Percentiles rank a stretch among this genome's conserved stretches.
These are phyloP conservation scores for Colletotrichum scovillei DNA, from an alignment of 2,329 filamentous ascomycete genomes.

Conservation along the genomic window DNA sequence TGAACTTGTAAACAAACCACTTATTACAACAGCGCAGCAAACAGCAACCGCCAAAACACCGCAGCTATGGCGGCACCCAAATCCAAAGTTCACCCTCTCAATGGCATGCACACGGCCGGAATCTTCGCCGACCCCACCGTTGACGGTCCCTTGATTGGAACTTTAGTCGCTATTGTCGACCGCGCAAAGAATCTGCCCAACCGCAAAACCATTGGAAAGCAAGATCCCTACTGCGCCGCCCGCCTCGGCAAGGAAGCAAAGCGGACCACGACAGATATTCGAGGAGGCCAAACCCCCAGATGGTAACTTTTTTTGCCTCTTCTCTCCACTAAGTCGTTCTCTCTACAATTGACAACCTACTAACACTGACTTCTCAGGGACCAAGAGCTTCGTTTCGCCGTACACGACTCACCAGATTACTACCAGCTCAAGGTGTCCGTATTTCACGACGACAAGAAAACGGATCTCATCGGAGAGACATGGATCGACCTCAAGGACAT, in stretches of 20 bases:
- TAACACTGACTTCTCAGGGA: slow-evolving; percentile 71
- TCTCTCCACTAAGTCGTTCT: background rate
- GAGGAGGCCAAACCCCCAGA: slow-evolving; percentile 93
- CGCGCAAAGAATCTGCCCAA: slow-evolving; percentile 97
- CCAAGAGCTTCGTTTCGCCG: slow-evolving; percentile 93
- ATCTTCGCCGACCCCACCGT: slow-evolving; percentile 95
- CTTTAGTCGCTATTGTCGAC: slow-evolving; percentile 91
- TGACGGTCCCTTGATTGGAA: slow-evolving; percentile 93
- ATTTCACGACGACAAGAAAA: slow-evolving; percentile 99
- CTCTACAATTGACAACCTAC: background rate
- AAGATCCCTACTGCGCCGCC: slow-evolving; percentile 96
- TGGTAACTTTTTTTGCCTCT: slow-evolving; percentile 70
- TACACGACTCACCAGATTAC: slow-evolving; percentile 97
- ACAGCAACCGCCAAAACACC: slow-evolving; percentile 21
- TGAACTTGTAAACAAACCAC: slow-evolving; percentile 9
- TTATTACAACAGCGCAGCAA: background rate
- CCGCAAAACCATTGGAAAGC: slow-evolving; percentile 96
- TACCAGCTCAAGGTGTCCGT: slow-evolving; percentile 94
- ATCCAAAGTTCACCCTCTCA: slow-evolving; percentile 65
- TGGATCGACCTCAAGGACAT: slow-evolving; percentile 88
- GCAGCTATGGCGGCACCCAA: slow-evolving; percentile 61
- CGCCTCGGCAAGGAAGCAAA: slow-evolving; percentile 95
- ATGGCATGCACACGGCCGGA: slow-evolving; percentile 83
- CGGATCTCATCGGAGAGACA: slow-evolving; percentile 93
- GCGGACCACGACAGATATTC: slow-evolving; percentile 93